Base-by-base conservation (phyloP, 495 filamentous ascomycete species). In the Oleoguttula mirabilis region DNA sequence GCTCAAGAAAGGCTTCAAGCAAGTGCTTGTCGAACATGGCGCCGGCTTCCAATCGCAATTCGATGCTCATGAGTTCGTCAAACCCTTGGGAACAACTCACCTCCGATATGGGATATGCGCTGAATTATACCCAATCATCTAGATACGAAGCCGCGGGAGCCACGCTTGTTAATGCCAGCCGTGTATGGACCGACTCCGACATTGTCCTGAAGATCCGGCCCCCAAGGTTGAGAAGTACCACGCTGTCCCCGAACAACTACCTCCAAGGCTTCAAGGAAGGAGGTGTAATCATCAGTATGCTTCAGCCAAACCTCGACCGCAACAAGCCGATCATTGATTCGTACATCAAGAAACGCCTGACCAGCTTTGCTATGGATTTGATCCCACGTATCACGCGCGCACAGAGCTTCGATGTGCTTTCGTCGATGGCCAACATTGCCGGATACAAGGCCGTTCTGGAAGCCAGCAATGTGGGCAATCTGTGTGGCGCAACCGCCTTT, bases 341-440 rank as follows among this genome's bases (percentile, higher is more conserved):
- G 3, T 40, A 40, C 21, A 38, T 28, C 21, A 25, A 23, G 21
- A 53, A 53, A 27, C 30, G 36, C 2, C 23, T 73, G 2, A 83
- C 77, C 6, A 57, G 70, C 3, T 86, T 88, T 54, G 83, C 83
- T 22, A 88, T 88, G 81, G 83, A 88, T 54, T 75, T 82, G 69
- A 77, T 88, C 39, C 83, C 82, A 0, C 73, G 83, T 22, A 86
- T 88, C 49, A 87, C 83, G 0, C 69, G 82, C n/a, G 80, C 81
- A 0, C 81, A 85, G 51, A 72, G 75, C 6, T 88, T 86, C 54
- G 83, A 88, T 61, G 83, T 82, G 10, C 63, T 85, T 48, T 82
- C 78, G 56, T 84, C 79, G 8, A 87, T 87, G 83, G 81, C 83
- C 42, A 88, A 88, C 47, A 88, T 86, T 59, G 81, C 83, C 15